A percentile compares a stretch with the other conserved stretches of the same genome.
Evolutionary conservation across 1,284 basidiomycete species (phyloP).

Genomic region (Coniferiporia sulphurascens): DNA sequence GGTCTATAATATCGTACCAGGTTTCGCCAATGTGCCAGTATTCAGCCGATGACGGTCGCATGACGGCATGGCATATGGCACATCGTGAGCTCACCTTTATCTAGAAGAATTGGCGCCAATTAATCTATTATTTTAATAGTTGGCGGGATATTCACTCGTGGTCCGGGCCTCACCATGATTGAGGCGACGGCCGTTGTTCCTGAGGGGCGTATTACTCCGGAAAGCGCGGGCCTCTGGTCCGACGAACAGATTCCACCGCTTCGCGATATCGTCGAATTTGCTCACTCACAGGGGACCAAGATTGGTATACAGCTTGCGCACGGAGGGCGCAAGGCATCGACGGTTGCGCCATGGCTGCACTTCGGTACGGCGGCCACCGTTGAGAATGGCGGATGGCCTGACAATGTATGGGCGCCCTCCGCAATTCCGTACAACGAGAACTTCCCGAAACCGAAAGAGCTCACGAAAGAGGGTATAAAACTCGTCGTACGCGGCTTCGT

Average conservation of each 20-base stretch:
- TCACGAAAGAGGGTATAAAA: conserved; percentile 44
- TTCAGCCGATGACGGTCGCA: conserved; percentile 51
- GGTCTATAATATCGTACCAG: not conserved
- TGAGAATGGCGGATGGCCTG: conserved; percentile 43
- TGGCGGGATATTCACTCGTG: conserved; percentile 43
- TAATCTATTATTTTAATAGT: conserved; percentile 26
- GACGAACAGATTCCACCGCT: conserved; percentile 52
- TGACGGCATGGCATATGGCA: conserved; percentile 49
- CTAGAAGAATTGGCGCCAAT: not conserved
- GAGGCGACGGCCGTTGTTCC: conserved; percentile 56
- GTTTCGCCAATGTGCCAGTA: conserved; percentile 58
- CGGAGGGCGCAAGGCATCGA: conserved; percentile 57
- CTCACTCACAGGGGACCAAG: conserved; percentile 42
- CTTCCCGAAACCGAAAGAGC: conserved; percentile 50
- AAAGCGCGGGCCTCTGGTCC: conserved; percentile 45
- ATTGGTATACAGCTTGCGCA: conserved; percentile 62
- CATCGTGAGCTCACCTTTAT: conserved; percentile 33
- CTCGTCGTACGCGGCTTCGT: conserved; percentile 43
- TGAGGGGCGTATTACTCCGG: conserved; percentile 56
- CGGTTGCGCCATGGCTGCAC: conserved; percentile 41
- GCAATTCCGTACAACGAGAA: conserved; percentile 44
- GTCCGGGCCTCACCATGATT: conserved; percentile 49
- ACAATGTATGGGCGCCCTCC: conserved; percentile 37
- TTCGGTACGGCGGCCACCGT: conserved; percentile 20
- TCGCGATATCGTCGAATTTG: conserved; percentile 52